Conservation (phyloP, 306 rosid species). For the Quercus gilva region DNA sequence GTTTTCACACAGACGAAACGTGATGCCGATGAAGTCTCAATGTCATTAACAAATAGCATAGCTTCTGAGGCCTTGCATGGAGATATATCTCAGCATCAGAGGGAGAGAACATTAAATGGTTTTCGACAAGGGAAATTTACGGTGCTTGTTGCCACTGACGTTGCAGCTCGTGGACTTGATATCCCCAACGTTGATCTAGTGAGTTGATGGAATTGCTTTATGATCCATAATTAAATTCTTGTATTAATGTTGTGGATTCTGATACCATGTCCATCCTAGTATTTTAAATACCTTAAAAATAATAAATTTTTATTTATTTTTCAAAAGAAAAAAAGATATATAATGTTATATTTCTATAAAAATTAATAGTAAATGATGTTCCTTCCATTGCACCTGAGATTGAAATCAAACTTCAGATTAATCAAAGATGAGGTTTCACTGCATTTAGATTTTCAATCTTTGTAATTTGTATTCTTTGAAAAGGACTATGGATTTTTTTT, state of each 20-base stretch:
- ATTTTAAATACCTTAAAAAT: background rate
- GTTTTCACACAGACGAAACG: slow-evolving; percentile 95
- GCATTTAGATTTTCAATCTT: no score
- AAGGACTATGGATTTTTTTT: no score
- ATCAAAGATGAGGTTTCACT: no score
- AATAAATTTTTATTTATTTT: background rate
- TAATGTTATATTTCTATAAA: background rate
- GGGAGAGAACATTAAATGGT: slow-evolving; percentile 95
- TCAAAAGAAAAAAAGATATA: background rate
- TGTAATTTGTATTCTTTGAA: no score
- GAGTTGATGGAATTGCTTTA: slow-evolving; percentile 25
- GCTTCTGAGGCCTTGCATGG: slow-evolving; percentile 98
- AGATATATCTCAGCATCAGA: slow-evolving; percentile 97
- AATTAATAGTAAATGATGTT: background rate
- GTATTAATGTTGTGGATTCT: slow-evolving; percentile 6
- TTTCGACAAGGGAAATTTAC: slow-evolving; percentile 98
- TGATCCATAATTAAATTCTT: slow-evolving; percentile 4
- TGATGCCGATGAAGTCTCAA: slow-evolving; percentile 97
- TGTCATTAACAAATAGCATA: slow-evolving; percentile 79
- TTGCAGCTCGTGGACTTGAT: slow-evolving; percentile 98
- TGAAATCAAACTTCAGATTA: background rate
- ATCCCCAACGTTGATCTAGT: slow-evolving; percentile 98
- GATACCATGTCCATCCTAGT: background rate
- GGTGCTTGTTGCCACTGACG: slow-evolving; percentile 98
- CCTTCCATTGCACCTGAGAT: background rate